Percentiles rank a stretch among this genome's conserved stretches.
These are phyloP conservation scores for Pyrenochaeta sp. DNA, from an alignment of 2,329 filamentous ascomycete species.

Conservation along the genomic window DNA sequence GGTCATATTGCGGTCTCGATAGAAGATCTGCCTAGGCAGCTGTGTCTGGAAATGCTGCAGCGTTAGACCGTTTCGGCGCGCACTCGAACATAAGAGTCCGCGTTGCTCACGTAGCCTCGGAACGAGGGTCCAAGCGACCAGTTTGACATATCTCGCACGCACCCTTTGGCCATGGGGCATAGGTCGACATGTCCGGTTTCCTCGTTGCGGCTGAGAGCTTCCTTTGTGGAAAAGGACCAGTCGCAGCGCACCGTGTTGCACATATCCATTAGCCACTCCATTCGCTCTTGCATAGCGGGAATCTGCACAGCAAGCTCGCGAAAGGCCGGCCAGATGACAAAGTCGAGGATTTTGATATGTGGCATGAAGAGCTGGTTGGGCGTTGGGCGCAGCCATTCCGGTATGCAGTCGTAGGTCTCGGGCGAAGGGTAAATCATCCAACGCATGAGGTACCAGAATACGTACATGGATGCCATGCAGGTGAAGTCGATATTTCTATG, in stretches of 20 bases:
- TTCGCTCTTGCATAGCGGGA: slow-evolving; percentile 32
- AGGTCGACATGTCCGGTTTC: slow-evolving; percentile 24
- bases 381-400: slow-evolving; percentile 34
- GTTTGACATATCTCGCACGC: slow-evolving; percentile 21
- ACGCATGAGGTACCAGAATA: slow-evolving; percentile 31
- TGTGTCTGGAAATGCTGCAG: background rate
- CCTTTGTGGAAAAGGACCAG: slow-evolving; percentile 19
- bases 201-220: slow-evolving; percentile 14
- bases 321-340: slow-evolving; percentile 32
- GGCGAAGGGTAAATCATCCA: slow-evolving; percentile 35
- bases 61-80: slow-evolving; percentile 19
- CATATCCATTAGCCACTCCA: slow-evolving; percentile 36
- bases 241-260: slow-evolving; percentile 23
- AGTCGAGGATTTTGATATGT: slow-evolving; percentile 32
- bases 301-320: slow-evolving; percentile 33
- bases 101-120: slow-evolving; percentile 30
- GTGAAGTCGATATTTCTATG: slow-evolving; percentile 35
- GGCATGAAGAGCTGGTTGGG: slow-evolving; percentile 37
- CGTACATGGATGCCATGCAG: slow-evolving; percentile 32
- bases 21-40: too few relatives aligned
- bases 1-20: too few relatives aligned
- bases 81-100: slow-evolving; percentile 33
- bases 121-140: slow-evolving; percentile 34
- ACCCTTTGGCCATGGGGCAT: slow-evolving; percentile 22
- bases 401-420: slow-evolving; percentile 30